Percentiles rank a stretch among this genome's conserved stretches.
Conservation (phyloP, 139 green algal species). For the Haematococcus sp. region DNA sequence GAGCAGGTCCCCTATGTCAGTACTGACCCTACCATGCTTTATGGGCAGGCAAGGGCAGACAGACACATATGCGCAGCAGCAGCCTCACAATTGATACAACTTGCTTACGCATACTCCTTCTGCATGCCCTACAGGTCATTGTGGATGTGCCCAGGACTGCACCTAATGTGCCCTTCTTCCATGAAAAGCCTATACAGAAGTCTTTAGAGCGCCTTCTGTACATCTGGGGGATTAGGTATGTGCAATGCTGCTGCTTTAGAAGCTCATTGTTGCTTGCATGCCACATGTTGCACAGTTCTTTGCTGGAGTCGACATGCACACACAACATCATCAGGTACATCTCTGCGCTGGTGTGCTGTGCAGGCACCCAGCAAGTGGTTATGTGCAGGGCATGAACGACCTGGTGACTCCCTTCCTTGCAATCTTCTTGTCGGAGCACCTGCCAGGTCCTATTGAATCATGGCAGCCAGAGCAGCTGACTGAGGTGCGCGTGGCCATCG, state of each 20-base stretch:
- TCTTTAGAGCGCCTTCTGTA: slow-evolving; percentile 89
- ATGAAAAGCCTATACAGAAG: slow-evolving; percentile 77
- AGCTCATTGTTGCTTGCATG: too few relatives aligned
- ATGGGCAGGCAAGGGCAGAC: background rate
- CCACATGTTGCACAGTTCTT: too few relatives aligned
- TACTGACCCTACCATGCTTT: background rate
- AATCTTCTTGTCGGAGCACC: slow-evolving; percentile 84
- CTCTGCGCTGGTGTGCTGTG: background rate
- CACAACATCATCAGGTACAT: too few relatives aligned
- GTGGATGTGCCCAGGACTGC: slow-evolving; percentile 94
- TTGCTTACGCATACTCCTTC: too few relatives aligned
- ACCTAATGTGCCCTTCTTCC: slow-evolving; percentile 86
- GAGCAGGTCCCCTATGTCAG: background rate
- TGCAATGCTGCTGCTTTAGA: too few relatives aligned
- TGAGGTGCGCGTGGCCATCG: background rate
- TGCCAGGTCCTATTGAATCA: slow-evolving; percentile 54
- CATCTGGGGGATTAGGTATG: slow-evolving; percentile 88
- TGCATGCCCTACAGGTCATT: too few relatives aligned
- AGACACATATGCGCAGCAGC: slow-evolving; percentile 1
- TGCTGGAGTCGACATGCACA: too few relatives aligned
- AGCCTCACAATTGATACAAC: too few relatives aligned
- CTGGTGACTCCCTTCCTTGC: slow-evolving; percentile 94
- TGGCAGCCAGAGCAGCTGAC: slow-evolving; percentile 57
- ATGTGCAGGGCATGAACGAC: slow-evolving; percentile 98
- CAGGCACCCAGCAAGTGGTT: slow-evolving; percentile 89